Base-by-base conservation (phyloP, 2,329 filamentous ascomycete species). In the Fusarium udum region DNA sequence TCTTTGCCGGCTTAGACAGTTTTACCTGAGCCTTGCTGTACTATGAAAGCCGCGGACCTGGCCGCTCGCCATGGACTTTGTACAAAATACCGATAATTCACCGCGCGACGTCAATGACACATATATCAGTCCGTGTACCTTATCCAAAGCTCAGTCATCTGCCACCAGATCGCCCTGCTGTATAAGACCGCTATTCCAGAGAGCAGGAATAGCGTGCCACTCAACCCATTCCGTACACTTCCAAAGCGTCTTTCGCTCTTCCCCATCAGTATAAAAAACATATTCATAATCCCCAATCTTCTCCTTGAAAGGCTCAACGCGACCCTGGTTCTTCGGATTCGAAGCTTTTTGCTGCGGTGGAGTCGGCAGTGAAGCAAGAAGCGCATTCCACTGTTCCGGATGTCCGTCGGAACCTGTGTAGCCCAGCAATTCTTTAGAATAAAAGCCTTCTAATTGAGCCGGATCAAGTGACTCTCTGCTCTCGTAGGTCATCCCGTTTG, bases 361-460 rank as follows among this genome's bases (percentile, higher is more conserved):
- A 1, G 45, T 45, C 11, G 61, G 37, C 18, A 64, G 3, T 0
- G 61, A n/a, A 2, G n/a, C 14, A 11, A 64, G 45, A 4, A 37
- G 6, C 2, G 10, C 6, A 10, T n/a, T n/a, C 56, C 61, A 64
- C 3, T 7, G 11, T 14, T 8, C 11, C 3, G 48, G 37, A 18
- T 61, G 26, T 0, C 1, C 10, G 4, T 43, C 12, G 1, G 24
- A n/a, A 0, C n/a, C 1, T 0, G 37, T 45, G 16, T 39, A 64
- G 4, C 45, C 56, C 4, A 64, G 7, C 1, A 45, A 4, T 16
- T 64, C 18, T 10, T 36, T 51, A 15, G 6, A 51, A 9, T 52
- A 1, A 0, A 45, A 52, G 1, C 1, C 9, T 9, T 40, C 31
- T 2, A 28, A 14, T 0, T 61, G 7, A 1, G 20, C 18, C 0